Base-by-base conservation (phyloP, 306 rosid species). In the Quercus gilva region DNA sequence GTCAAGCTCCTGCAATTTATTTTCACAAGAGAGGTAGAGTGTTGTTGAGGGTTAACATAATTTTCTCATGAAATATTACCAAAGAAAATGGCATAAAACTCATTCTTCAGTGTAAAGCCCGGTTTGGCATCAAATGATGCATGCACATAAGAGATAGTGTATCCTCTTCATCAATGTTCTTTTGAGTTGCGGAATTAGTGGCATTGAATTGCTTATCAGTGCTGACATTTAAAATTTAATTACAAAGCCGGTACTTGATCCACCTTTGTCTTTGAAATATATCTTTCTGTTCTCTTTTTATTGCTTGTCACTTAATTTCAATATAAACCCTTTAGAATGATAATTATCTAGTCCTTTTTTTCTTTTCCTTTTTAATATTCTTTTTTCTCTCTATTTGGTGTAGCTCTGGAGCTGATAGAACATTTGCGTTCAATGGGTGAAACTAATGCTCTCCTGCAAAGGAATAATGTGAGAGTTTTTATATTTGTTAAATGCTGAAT, bases 391-490 rank as follows among this genome's bases (percentile, higher is more conserved):
- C 76, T 70, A 11, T 79, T 71, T 67, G 55, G 60, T 81, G 83
- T 86, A 92, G 97, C 99, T 65, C 81, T 94, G 67, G 97, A 92
- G 71, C 94, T 94, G 80, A 88, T 94, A 83, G 97, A 94, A 70
- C 99, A 94, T 88, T 77, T 94, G 71, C 99, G 97, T 56, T 84
- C 94, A 77, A 92, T 92, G 99, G 97, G 95, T 20, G 99, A 92
- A 86, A 94, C 95, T 15, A 92, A 92, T 85, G 95, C 98, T 72
- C 95, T 92, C 84, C 81, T 86, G 29, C 92, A 92, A 79, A 91
- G 95, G 83, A 92, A 85, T 76, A 52, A 83, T 68, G 99, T 94
- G 84, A 88, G 78, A 59, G 26, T 61, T 67, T 55, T 58, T 19
- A 20, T 55, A 60, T 61, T 74, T 20, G 7, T 74, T 41, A 15